Evolutionary conservation across 768 basidiomycete genomes (phyloP).

Genomic region (Wakefieldia striispora): DNA sequence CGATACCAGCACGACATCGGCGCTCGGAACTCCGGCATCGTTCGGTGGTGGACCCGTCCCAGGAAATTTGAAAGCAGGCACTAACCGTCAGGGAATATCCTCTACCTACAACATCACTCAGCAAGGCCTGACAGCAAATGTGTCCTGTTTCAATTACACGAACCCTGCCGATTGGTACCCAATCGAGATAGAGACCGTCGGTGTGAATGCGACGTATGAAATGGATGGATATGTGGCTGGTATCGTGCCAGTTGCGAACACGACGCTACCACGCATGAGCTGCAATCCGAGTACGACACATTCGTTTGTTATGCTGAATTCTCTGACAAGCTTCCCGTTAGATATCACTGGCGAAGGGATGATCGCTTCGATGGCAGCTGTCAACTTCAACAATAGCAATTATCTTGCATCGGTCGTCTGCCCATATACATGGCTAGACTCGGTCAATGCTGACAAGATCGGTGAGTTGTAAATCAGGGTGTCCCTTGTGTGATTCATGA

Average conservation of each 20-base stretch:
- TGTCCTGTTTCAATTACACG: too few species aligned
- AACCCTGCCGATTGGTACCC: too few species aligned
- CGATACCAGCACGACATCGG: too few species aligned
- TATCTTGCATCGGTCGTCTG: conserved; percentile 1
- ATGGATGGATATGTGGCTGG: too few species aligned
- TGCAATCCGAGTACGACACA: background rate
- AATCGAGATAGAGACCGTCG: too few species aligned
- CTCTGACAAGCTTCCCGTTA: background rate
- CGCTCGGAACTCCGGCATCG: too few species aligned
- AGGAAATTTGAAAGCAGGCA: too few species aligned
- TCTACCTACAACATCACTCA: too few species aligned
- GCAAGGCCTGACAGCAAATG: too few species aligned
- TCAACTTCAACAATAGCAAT: conserved; percentile 1
- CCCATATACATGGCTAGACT: background rate
- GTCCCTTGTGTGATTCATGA: background rate
- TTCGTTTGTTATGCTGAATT: background rate
- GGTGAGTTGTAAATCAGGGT: background rate
- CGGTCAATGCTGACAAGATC: background rate
- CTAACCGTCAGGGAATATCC: too few species aligned
- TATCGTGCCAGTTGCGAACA: background rate
- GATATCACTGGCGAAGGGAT: background rate
- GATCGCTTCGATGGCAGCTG: background rate
- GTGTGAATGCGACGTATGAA: too few species aligned
- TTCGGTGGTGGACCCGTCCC: too few species aligned
- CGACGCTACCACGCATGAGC: background rate